These are phyloP conservation scores for Prunus fruticosa DNA, from an alignment of 306 rosid species.

Conservation along the genomic window DNA sequence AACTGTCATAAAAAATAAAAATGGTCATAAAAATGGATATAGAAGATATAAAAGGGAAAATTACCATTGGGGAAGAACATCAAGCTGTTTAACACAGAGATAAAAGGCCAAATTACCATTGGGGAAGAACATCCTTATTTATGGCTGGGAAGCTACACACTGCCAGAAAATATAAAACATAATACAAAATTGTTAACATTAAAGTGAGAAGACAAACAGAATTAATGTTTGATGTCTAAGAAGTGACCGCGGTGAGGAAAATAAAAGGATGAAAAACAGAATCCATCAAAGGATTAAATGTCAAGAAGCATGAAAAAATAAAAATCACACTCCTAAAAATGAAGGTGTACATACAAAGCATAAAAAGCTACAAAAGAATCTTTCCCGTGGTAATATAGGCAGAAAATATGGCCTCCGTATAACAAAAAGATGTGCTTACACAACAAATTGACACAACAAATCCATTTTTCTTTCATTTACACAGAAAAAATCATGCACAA, in stretches of 20 bases:
- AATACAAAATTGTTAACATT: constrained; percentile 9
- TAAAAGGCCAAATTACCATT: constrained; percentile 47
- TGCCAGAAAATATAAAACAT: constrained; percentile 30
- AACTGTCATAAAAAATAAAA: no score
- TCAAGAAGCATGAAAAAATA: neutral
- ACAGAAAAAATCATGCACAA: no score
- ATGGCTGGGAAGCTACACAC: constrained; percentile 93
- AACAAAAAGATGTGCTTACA: neutral
- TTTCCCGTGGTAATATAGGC: neutral
- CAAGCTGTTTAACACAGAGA: neutral
- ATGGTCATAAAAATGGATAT: no score
- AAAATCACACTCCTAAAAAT: no score
- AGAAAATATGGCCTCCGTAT: neutral
- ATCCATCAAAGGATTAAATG: neutral
- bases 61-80: no score
- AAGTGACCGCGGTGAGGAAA: neutral
- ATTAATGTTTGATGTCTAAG: neutral
- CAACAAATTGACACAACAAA: neutral
- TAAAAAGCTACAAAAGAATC: no score
- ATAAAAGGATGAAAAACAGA: neutral
- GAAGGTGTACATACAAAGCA: no score
- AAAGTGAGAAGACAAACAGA: neutral
- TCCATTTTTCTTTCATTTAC: no score
- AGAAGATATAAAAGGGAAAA: no score
- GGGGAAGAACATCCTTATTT: constrained; percentile 76